A percentile compares a stretch with the other conserved stretches of the same genome.
phyloP scores from a whole-genome alignment of 352 stramenopile species.

The Phytophthora fragariae region DNA sequence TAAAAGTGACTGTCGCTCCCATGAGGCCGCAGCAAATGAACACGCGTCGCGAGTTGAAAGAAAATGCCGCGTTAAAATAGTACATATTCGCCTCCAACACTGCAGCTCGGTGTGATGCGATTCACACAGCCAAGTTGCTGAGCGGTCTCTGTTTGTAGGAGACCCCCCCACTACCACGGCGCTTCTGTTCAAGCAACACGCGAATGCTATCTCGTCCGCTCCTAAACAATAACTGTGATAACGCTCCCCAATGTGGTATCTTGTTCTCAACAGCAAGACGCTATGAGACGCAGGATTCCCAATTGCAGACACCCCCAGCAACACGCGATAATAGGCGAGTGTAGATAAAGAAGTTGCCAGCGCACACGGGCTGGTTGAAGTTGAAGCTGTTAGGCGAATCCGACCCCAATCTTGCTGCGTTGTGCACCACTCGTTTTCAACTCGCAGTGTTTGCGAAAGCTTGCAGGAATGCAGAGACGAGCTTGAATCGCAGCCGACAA shows the following conservation, averaged over 20 bases:
- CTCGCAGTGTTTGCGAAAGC: background rate
- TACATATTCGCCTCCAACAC: background rate
- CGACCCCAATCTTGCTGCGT: background rate
- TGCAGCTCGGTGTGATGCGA: background rate
- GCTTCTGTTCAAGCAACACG: too few relatives aligned
- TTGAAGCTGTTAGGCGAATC: background rate
- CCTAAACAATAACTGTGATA: too few relatives aligned
- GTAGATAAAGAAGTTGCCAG: too few relatives aligned
- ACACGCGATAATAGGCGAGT: too few relatives aligned
- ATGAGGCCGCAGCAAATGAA: background rate
- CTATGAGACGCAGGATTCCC: too few relatives aligned
- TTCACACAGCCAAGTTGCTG: background rate
- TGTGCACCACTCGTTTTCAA: background rate
- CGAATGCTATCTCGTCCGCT: too few relatives aligned
- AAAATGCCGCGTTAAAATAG: background rate
- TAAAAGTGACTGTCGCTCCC: background rate
- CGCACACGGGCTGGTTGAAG: background rate
- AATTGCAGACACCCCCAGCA: too few relatives aligned
- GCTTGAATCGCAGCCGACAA: background rate
- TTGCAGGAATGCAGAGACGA: background rate
- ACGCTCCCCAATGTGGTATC: too few relatives aligned
- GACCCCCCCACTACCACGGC: too few relatives aligned
- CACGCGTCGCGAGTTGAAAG: background rate
- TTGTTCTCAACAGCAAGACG: too few relatives aligned
- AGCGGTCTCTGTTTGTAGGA: too few relatives aligned